A percentile compares a stretch with the other conserved stretches of the same genome.
Conservation (phyloP, 2,329 filamentous ascomycete species). For the Arthrobotrys pseudoclavata region DNA sequence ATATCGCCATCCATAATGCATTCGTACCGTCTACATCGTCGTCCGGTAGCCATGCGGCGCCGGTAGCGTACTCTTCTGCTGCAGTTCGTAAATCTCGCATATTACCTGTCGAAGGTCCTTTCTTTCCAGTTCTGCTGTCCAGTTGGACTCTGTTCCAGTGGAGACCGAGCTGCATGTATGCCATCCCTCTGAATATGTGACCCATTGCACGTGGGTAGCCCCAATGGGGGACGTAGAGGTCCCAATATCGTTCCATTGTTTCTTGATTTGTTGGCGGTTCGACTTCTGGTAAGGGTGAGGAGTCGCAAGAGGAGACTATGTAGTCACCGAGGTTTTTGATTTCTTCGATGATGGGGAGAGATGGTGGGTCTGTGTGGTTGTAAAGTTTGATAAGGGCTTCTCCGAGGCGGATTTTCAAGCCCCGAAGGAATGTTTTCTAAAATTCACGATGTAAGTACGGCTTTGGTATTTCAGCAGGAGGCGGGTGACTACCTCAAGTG, state of each 20-base stretch:
- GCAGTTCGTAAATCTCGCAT: conserved; percentile 56
- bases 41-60: conserved; percentile 61
- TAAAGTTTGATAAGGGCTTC: conserved; percentile 54
- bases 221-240: conserved; percentile 62
- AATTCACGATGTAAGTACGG: not conserved
- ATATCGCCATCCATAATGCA: conserved; percentile 61
- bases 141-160: conserved; percentile 59
- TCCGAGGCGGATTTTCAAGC: conserved; percentile 51
- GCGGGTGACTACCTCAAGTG: conserved; percentile 41
- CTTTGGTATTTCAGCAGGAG: not conserved
- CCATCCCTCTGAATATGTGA: conserved; percentile 61
- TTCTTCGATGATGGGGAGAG: conserved; percentile 55
- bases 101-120: conserved; percentile 47
- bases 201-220: conserved; percentile 61
- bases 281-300: conserved; percentile 60
- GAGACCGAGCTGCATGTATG: conserved; percentile 60
- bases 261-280: conserved; percentile 60
- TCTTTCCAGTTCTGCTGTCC: conserved; percentile 46
- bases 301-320: conserved; percentile 54
- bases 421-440: conserved; percentile 58
- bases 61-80: conserved; percentile 60
- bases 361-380: conserved; percentile 52
- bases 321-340: conserved; percentile 55
- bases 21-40: conserved; percentile 61
- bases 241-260: conserved; percentile 59